Conservation (phyloP, 139 green algal genomes). For the Chlorella sp. region DNA sequence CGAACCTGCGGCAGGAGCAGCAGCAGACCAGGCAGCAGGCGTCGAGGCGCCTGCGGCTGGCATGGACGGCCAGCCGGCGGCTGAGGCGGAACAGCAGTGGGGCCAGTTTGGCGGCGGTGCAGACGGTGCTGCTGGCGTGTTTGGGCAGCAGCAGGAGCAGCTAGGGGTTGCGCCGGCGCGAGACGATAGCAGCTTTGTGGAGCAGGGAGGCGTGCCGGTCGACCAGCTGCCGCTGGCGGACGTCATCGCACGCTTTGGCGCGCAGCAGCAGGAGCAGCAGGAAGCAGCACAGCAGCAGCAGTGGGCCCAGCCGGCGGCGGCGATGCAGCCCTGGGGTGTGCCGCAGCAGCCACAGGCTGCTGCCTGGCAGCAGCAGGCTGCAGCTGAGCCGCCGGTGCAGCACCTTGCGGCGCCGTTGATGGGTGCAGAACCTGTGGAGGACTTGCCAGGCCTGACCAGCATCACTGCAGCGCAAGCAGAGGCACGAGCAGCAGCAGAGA, state of each 20-base stretch:
- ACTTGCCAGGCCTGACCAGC: conserved; percentile 4
- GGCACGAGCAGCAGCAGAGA: conserved; percentile 11
- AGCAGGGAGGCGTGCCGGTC: no score
- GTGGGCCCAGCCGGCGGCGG: no score
- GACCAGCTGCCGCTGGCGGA: no score
- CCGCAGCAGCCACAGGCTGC: no score
- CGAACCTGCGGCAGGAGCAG: background rate
- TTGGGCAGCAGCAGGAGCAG: conserved; percentile 16
- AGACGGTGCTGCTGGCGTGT: conserved; percentile 16
- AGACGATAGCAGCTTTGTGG: no score
- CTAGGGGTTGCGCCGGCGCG: no score
- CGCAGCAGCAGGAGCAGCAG: background rate
- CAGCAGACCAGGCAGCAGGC: background rate
- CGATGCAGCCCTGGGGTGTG: no score
- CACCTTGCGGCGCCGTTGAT: background rate
- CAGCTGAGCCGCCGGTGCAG: no score
- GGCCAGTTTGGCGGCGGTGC: background rate
- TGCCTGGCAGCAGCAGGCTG: no score
- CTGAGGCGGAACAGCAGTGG: background rate
- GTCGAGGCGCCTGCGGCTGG: background rate
- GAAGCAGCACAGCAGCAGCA: background rate
- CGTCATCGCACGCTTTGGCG: no score
- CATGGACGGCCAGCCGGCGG: background rate
- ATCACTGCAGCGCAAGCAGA: background rate
- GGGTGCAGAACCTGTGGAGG: background rate